A percentile compares a stretch with the other conserved stretches of the same genome.
These are phyloP conservation scores for Phaeosphaeria sp. DNA, from an alignment of 2,329 filamentous ascomycete species.

Conservation along the genomic window DNA sequence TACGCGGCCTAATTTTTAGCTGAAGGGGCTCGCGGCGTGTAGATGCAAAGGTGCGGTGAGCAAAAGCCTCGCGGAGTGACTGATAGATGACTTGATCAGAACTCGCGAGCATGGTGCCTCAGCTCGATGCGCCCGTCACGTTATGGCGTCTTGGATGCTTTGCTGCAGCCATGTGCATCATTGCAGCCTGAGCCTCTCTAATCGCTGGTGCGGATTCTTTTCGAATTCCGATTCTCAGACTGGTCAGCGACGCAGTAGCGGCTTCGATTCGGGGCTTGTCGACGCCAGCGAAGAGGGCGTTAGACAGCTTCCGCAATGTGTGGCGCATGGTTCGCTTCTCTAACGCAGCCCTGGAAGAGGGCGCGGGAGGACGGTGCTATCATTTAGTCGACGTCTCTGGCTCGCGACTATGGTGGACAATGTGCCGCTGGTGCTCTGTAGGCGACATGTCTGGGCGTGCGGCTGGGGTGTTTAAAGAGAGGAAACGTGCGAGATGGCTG, in stretches of 20 bases:
- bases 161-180: slow-evolving; percentile 28
- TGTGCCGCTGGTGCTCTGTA: slow-evolving; percentile 13
- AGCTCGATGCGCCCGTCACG: slow-evolving; percentile 22
- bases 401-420: slow-evolving; percentile 13
- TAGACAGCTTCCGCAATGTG: slow-evolving; percentile 31
- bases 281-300: slow-evolving; percentile 20
- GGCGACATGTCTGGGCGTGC: slow-evolving; percentile 34
- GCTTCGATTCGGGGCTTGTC: slow-evolving; percentile 13
- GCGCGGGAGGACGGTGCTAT: slow-evolving; percentile 25
- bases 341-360: slow-evolving; percentile 6
- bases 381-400: slow-evolving; percentile 12
- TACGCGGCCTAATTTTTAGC: slow-evolving; percentile 29
- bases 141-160: slow-evolving; percentile 17
- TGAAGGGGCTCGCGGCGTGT: slow-evolving; percentile 24
- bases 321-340: slow-evolving; percentile 24
- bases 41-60: slow-evolving; percentile 33
- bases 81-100: background rate
- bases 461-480: slow-evolving; percentile 31
- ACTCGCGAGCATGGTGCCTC: background rate
- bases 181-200: slow-evolving; percentile 19
- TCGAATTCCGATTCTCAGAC: slow-evolving; percentile 16
- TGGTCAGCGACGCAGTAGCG: slow-evolving; percentile 11
- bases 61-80: background rate
- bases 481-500: slow-evolving; percentile 21
- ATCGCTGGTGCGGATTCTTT: slow-evolving; percentile 15